A percentile compares a stretch with the other conserved stretches of the same genome.
phyloP scores from a whole-genome alignment of 1,284 basidiomycete genomes.

The Ceratobasidium sp. region DNA sequence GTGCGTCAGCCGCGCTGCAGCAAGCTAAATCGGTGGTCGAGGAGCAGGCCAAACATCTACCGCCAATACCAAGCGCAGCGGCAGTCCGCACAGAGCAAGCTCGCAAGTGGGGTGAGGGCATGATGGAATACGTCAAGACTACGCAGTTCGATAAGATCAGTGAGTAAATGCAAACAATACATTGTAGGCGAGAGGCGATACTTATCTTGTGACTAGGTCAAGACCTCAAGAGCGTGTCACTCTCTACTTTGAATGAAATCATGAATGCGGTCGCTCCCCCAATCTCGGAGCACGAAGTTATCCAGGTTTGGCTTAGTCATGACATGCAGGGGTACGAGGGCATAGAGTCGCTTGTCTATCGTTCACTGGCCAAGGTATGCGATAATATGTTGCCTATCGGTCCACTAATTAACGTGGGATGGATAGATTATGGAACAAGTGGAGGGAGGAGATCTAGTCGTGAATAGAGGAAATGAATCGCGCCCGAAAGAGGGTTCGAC shows the following conservation, averaged over 20 bases:
- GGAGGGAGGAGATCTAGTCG: conserved; percentile 89
- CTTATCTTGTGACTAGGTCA: conserved; percentile 66
- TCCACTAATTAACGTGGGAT: not conserved
- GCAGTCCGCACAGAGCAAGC: conserved; percentile 71
- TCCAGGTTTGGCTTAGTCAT: conserved; percentile 94
- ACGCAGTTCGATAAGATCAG: conserved; percentile 88
- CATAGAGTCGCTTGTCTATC: conserved; percentile 94
- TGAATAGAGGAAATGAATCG: conserved; percentile 84
- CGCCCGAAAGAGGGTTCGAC: conserved; percentile 66
- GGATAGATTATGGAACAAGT: conserved; percentile 90
- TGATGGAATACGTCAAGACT: conserved; percentile 68
- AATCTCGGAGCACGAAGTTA: conserved; percentile 97
- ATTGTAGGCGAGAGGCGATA: not conserved
- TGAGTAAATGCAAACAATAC: conserved; percentile 51
- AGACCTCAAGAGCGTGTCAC: conserved; percentile 85
- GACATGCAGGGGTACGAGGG: conserved; percentile 98
- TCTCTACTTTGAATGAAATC: conserved; percentile 85
- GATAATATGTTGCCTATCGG: not conserved
- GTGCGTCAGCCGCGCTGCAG: conserved; percentile 85
- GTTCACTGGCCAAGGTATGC: conserved; percentile 78
- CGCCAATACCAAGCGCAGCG: conserved; percentile 58
- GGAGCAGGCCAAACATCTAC: conserved; percentile 85
- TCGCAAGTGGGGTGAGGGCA: conserved; percentile 74
- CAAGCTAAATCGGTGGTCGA: conserved; percentile 90
- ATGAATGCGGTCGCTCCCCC: conserved; percentile 97